Percentiles rank a stretch among this genome's conserved stretches.
Conservation (phyloP, 2,329 filamentous ascomycete species). For the Exserohilum turcica region DNA sequence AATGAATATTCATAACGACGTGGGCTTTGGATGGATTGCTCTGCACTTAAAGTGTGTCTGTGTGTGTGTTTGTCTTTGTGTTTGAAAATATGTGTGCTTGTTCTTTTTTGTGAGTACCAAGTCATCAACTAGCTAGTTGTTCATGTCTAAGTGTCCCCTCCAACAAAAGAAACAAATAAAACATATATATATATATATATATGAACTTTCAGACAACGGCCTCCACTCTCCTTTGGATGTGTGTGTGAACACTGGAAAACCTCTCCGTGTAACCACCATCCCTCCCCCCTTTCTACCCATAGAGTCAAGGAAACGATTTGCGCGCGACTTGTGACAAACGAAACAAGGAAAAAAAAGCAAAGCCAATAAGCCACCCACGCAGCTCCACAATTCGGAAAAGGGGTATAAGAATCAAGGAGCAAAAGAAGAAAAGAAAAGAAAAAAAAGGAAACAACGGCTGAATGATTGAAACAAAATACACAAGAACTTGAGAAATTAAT, state of each 20-base stretch:
- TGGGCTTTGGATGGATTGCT: too few species aligned
- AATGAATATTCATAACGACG: too few species aligned
- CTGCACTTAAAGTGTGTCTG: too few species aligned
- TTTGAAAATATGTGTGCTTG: too few species aligned
- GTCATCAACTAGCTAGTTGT: neutral
- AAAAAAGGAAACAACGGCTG: neutral
- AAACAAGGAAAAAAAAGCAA: neutral
- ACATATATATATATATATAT: neutral
- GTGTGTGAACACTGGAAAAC: too few species aligned
- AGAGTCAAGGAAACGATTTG: neutral
- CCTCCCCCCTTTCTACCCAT: neutral
- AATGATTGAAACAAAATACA: neutral
- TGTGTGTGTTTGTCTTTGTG: too few species aligned
- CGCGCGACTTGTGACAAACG: too few species aligned
- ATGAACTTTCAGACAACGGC: neutral
- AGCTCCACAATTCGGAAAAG: neutral
- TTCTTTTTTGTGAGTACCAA: neutral
- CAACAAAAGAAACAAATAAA: neutral
- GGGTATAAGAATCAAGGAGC: slow-evolving; percentile 1
- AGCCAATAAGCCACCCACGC: neutral
- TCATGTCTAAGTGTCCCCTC: slow-evolving; percentile 3
- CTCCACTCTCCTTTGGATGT: neutral
- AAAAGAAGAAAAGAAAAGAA: neutral
- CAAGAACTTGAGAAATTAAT: neutral
- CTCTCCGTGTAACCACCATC: neutral